phyloP scores from a whole-genome alignment of 495 filamentous ascomycete genomes.

The Aspergillus haitiensis region DNA sequence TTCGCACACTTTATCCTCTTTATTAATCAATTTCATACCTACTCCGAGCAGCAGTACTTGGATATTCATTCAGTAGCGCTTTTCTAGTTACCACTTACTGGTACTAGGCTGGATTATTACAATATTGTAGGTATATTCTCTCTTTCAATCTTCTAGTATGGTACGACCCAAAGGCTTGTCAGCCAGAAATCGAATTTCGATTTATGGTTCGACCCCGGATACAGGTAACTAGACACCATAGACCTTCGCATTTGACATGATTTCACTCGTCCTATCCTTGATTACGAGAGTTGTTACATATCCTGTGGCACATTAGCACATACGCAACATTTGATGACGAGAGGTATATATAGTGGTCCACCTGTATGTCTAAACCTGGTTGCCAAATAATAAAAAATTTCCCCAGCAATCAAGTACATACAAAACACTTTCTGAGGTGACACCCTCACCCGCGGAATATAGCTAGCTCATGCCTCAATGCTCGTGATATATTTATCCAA shows the following conservation, averaged over 20 bases:
- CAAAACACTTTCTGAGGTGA: background rate
- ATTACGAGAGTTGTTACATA: background rate
- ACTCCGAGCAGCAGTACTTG: no score
- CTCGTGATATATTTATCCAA: background rate
- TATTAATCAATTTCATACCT: no score
- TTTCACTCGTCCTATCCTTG: background rate
- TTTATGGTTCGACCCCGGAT: conserved; percentile 18
- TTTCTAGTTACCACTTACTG: no score
- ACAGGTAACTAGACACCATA: conserved; percentile 4
- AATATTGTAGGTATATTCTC: no score
- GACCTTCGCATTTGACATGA: background rate
- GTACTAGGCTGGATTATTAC: no score
- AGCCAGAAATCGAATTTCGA: conserved; percentile 3
- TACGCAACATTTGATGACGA: background rate
- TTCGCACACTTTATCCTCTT: no score
- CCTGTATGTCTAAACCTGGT: background rate
- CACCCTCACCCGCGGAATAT: background rate
- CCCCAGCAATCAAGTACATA: background rate
- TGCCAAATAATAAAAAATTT: background rate
- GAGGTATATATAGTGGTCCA: background rate
- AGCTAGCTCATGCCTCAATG: conserved; percentile 9
- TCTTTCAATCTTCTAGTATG: background rate
- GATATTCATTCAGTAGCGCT: no score
- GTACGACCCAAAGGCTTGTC: conserved; percentile 5
- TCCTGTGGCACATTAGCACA: background rate